Evolutionary conservation across 2,329 filamentous ascomycete genomes (phyloP), one percentile per base, ranked within the genome.

Genomic region (Annulohypoxylon truncatum): DNA sequence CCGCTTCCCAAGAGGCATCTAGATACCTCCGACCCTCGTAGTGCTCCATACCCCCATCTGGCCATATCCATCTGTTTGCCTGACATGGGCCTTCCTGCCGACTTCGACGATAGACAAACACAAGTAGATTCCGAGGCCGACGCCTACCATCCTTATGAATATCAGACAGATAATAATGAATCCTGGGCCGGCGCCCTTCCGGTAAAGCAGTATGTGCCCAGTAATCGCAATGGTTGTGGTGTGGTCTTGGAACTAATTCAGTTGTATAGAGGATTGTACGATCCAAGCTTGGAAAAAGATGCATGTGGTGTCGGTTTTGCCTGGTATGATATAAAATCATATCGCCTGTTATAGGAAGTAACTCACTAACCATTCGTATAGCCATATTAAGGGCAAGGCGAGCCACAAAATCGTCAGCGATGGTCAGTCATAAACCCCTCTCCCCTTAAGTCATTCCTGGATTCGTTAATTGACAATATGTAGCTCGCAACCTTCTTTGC

Each of bases 321-420:
- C 82, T 97, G 95, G 93, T 96, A 85, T 63, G 71, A 57, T 44
- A 2, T n/a, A 26, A 26, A 50, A n/a, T 31, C n/a, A 10, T n/a
- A n/a, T n/a, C 6, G 12, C 33, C 31, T 15, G 50, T 22, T 51
- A 4, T 29, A 22, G 20, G n/a, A 59, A 44, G 9, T 5, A 28
- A 31, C 35, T 50, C 46, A 72, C 64, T 66, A 66, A 64, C 58
- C 15, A 58, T 42, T 9, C 2, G 15, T 64, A 64, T 73, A 96
- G 93, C 84, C 92, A 98, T 81, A 98, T 98, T 82, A 98, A 98
- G 86, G 96, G 96, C 84, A 92, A 92, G 81, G 82, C 94, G 69
- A 98, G 94, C 85, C 96, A 98, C 87, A 99, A 98, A 80, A 98
- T 98, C 77, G 92, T 98, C 70, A 97, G 92, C 82, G 95, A 98